phyloP scores from a whole-genome alignment of 2,329 filamentous ascomycete genomes.

The Atkinsonella hypoxylon region DNA sequence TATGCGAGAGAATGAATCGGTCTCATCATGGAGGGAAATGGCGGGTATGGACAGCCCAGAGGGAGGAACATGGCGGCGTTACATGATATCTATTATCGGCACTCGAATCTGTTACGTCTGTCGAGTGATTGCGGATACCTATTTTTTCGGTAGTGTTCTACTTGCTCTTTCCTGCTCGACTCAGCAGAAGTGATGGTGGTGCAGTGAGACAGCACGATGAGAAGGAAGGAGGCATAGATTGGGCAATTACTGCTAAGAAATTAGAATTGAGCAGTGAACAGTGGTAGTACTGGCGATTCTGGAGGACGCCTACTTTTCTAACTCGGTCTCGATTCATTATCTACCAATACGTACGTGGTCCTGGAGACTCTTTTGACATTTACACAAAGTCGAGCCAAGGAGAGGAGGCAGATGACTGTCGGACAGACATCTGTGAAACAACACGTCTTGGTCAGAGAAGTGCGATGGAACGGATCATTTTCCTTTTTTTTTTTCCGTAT shows the following conservation, averaged over 20 bases:
- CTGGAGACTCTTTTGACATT: not conserved
- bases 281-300: not conserved
- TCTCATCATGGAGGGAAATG: not conserved
- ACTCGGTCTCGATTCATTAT: not conserved
- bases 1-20: not conserved
- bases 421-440: not conserved
- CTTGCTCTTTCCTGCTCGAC: not conserved
- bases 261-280: not conserved
- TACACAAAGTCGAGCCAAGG: not conserved
- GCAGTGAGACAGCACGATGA: not conserved
- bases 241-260: not conserved
- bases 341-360: not conserved
- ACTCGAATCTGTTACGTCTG: not conserved
- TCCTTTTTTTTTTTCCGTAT: not conserved
- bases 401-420: not conserved
- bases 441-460: not conserved
- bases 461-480: not conserved
- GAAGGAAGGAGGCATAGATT: not conserved
- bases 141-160: not conserved
- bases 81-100: not conserved
- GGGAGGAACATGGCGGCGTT: not conserved
- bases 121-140: not conserved
- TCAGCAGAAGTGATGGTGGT: not conserved
- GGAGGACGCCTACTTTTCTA: not conserved
- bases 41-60: not conserved